Evolutionary conservation across 202 grass and related monocot genomes (phyloP), one percentile per base, ranked within the genome.

Genomic region (Miscanthus sacchariflorus): DNA sequence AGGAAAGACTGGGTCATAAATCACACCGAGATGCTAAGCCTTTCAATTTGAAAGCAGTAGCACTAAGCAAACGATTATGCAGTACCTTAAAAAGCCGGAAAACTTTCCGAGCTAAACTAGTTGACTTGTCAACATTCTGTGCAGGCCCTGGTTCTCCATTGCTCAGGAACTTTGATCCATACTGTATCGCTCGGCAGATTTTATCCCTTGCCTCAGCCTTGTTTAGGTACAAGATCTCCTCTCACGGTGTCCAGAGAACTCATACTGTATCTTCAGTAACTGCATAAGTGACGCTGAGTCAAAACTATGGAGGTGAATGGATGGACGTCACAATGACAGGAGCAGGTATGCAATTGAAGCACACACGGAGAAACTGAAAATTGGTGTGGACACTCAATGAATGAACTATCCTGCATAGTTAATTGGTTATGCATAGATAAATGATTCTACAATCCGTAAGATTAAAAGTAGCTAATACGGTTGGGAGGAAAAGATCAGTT

Each of bases 121-220:
- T 99, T n/a, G 97, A 90, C 52, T 95, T 99, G 63, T 99, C 97
- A 6, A 99, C 94, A 63, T 99, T 95, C 79, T 99, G 97, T 18
- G 97, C 97, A 30, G 94, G 88, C 2, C 97, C 97, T 66, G 97
- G 90, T 71, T 97, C 5, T 25, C 97, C 97, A 9, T 99, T 95
- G 38, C 97, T 99, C 64, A 99, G 46, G 39, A 93, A 99, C 83
- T 99, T 99, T 0, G 97, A 99, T 24, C 97, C 97, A 73, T 99
- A 99, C n/a, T 99, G 97, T 72, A 99, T 93, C 35, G 97, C 93
- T 79, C 97, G 66, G 30, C 94, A 96, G 8, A 99, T 95, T 83
- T 99, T 99, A 82, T 99, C 97, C 83, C 97, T 95, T 30, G 90
- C 93, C 56, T 99, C 97, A 15, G 97, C 97, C 79, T 97, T 99